Conservation (phyloP, 768 basidiomycete species). For the Pleurotus eryngii region DNA sequence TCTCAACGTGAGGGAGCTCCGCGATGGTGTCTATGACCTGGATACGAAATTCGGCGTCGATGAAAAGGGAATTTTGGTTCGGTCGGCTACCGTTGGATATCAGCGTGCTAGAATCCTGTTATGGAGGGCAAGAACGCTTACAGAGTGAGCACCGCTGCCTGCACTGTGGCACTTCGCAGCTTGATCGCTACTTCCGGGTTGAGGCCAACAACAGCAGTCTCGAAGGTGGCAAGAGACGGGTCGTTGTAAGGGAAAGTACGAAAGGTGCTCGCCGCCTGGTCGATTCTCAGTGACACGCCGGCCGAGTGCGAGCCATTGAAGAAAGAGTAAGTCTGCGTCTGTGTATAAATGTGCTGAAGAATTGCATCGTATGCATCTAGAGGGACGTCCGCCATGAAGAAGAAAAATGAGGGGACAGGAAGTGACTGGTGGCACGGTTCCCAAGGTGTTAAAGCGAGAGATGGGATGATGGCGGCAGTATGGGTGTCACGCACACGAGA, state of each 20-base stretch:
- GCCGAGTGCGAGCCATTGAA: slow-evolving; percentile 33
- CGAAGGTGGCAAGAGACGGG: slow-evolving; percentile 68
- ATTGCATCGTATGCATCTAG: slow-evolving; percentile 72
- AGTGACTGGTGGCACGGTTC: background rate
- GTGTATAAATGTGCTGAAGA: slow-evolving; percentile 70
- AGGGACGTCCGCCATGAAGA: slow-evolving; percentile 6
- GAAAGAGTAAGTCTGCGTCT: slow-evolving; percentile 44
- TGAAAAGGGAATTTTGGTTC: slow-evolving; percentile 53
- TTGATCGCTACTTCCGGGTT: slow-evolving; percentile 87
- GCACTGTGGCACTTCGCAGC: slow-evolving; percentile 69
- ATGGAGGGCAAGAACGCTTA: slow-evolving; percentile 28
- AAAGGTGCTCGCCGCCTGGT: slow-evolving; percentile 43
- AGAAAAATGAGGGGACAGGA: slow-evolving; percentile 1
- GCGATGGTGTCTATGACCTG: slow-evolving; percentile 73
- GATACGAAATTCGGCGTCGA: slow-evolving; percentile 81
- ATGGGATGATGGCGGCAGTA: too few relatives aligned
- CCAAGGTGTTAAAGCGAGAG: background rate
- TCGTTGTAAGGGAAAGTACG: slow-evolving; percentile 89
- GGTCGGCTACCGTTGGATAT: slow-evolving; percentile 36
- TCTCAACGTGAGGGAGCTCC: slow-evolving; percentile 72
- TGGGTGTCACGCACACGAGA: slow-evolving; percentile 1
- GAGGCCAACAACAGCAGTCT: slow-evolving; percentile 68
- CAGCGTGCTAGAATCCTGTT: background rate
- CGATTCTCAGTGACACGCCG: slow-evolving; percentile 71
- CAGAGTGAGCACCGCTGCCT: slow-evolving; percentile 69